Base-by-base conservation (phyloP, 2,329 filamentous ascomycete genomes). In the Colletotrichum lindemuthianum region DNA sequence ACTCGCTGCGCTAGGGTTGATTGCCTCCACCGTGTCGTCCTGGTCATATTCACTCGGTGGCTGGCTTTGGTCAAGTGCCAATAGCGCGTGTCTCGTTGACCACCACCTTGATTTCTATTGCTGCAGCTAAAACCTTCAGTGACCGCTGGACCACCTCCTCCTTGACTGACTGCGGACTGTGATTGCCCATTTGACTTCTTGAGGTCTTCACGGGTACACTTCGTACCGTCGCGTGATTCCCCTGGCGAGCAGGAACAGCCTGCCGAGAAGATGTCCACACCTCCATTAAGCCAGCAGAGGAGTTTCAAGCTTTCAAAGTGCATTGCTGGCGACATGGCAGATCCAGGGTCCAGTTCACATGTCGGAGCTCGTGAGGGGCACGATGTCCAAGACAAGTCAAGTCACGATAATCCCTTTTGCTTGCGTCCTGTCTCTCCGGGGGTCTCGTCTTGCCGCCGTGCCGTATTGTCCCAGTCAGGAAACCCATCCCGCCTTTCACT, bases 291-390 rank as follows among this genome's bases (percentile, higher is more conserved):
- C 58, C 43, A 49, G n/a, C 47, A 34, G 47, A 15, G 11, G 39
- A 51, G 58, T 65, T 65, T 65, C 61, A 65, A 60, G 57, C 58
- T 50, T 65, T 55, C 57, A 40, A 60, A 65, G 56, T 45, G 45
- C 61, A 45, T 16, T 55, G 50, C 57, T 45, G 39, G 9, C 16
- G 41, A 52, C 47, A 56, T 32, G 58, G 40, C 45, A 65, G 57
- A 53, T 52, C 51, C 56, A 52, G 63, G 63, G 63, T 63, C 63
- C 63, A 63, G 48, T 41, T 56, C 59, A 45, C 45, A 32, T 40
- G 36, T 15, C 24, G 43, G 50, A 24, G 43, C 34, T 52, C 40
- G 32, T 56, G 51, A 61, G 47, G 36, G 63, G 52, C 40, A 39
- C 40, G 51, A 47, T 51, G 33, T 43, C 40, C 50, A 13, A 37